Base-by-base conservation (phyloP, 257 asterid species). In the Solanum chmielewskii region DNA sequence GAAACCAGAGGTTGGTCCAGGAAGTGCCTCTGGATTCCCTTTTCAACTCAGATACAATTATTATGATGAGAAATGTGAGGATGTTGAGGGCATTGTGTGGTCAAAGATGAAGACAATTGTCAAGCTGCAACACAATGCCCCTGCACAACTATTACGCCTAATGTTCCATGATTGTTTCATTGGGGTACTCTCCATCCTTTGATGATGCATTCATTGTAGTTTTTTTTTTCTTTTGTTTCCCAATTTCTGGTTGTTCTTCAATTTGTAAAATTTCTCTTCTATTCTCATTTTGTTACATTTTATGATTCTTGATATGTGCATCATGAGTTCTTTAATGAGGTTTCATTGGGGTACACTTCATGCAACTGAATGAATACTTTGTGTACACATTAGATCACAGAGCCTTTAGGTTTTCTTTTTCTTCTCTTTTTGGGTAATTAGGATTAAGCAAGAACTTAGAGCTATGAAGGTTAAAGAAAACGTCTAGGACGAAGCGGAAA, bases 161-260 rank as follows among this genome's bases (percentile, higher is more conserved):
- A 39, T 88, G 23, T 89, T 91, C 66, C 93, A 89, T 81, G 92
- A 91, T 71, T 91, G 91, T 68, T 89, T 91, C 86, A 89, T 91
- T 52, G 87, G 78, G 91, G 91, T 85, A 41, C 41, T 12, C 59
- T 66, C 5, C 14, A 16, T 18, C 41, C 73, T 21, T n/a, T 9
- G 45, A 13, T 86, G 25, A 16, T 68, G 9, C 41, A 13, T 20
- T 31, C 9, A 41, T 80, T 60, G 16, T 71, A 21, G 3, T 44
- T 29, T 45, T 16, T 59, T 18, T 44, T 45, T 75, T 23, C 52
- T 37, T 75, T 39, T 20, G 18, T 15, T 52, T 52, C 62, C 9
- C 83, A 27, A 31, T 25, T 37, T 56, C 84, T 27, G 27, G 29
- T 5, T 42, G 13, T 76, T 76, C 23, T 2, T 35, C 39, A 35